phyloP scores from a whole-genome alignment of 495 filamentous ascomycete species.

The Talaromyces borbonicus region DNA sequence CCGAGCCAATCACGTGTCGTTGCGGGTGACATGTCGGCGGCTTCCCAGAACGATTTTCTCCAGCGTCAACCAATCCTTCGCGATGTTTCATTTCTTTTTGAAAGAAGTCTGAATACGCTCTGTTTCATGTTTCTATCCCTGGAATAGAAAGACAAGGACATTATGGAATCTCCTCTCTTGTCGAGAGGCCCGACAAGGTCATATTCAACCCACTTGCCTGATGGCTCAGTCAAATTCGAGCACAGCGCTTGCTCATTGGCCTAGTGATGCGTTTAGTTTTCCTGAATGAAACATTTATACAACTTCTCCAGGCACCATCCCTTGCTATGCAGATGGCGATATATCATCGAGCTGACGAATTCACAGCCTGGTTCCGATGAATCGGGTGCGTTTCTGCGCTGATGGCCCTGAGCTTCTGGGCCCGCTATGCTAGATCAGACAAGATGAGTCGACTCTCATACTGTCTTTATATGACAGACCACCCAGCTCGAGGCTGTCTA shows the following conservation, averaged over 20 bases:
- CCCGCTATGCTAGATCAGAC: background rate
- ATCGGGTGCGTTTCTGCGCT: background rate
- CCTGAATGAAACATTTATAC: background rate
- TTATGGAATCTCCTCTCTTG: no score
- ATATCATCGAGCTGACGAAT: background rate
- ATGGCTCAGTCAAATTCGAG: background rate
- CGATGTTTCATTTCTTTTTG: no score
- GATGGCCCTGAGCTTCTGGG: background rate
- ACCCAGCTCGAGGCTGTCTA: background rate
- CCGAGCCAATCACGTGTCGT: no score
- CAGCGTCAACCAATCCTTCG: background rate
- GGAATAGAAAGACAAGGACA: background rate
- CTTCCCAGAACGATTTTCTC: no score
- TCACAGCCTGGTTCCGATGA: background rate
- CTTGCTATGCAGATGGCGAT: background rate
- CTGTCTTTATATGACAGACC: background rate
- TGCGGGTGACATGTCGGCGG: no score
- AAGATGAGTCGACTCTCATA: background rate
- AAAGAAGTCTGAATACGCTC: background rate
- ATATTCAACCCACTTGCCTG: background rate
- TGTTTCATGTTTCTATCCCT: slow-evolving; percentile 3
- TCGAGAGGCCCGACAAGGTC: background rate
- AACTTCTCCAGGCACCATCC: background rate
- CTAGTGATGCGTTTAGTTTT: background rate
- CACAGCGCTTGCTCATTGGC: background rate